Base-by-base conservation (phyloP, 371 early-diverging fungal species). In the Rhizomucor pusillus region DNA sequence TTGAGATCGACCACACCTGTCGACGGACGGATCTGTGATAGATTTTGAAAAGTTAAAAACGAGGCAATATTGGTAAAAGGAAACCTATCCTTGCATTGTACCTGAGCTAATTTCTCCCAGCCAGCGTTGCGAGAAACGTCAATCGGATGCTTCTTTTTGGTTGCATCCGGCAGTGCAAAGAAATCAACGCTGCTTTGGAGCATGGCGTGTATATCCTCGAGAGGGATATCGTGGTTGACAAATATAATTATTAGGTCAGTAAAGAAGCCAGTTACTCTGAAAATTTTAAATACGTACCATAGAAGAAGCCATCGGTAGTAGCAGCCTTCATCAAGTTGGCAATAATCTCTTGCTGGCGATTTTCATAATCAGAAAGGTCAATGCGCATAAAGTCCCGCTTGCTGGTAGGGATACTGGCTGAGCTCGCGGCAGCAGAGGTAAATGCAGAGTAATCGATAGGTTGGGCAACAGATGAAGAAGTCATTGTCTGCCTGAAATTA, bases 1-100 rank as follows among this genome's bases (percentile, higher is more conserved):
- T 69, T 69, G 14, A 69, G 50, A 40, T 69, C 69, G 12, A 66
- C 63, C 23, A 69, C 62, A 36, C 69, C 69, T 11, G 69, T 69
- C 1, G 63, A 63, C 13, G 69, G 69, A 5, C 69, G 59, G 23
- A 69, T 60, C 58, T 62, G 36, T n/a, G n/a, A n/a, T n/a, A n/a
- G n/a, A n/a, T n/a, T n/a, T n/a, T n/a, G n/a, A n/a, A n/a, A n/a
- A n/a, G n/a, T n/a, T n/a, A n/a, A n/a, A n/a, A n/a, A n/a, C n/a
- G n/a, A n/a, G n/a, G n/a, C n/a, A n/a, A n/a, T n/a, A n/a, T n/a
- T n/a, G n/a, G n/a, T n/a, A n/a, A n/a, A n/a, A n/a, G n/a, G n/a
- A n/a, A n/a, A n/a, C n/a, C 14, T 23, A 18, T 29, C 18, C 11
- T 13, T 4, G 3, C 12, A 7, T 18, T 37, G 34, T 52, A 62